Conservation (phyloP, 2,329 filamentous ascomycete species). For the Aphanoascus verrucosus region DNA sequence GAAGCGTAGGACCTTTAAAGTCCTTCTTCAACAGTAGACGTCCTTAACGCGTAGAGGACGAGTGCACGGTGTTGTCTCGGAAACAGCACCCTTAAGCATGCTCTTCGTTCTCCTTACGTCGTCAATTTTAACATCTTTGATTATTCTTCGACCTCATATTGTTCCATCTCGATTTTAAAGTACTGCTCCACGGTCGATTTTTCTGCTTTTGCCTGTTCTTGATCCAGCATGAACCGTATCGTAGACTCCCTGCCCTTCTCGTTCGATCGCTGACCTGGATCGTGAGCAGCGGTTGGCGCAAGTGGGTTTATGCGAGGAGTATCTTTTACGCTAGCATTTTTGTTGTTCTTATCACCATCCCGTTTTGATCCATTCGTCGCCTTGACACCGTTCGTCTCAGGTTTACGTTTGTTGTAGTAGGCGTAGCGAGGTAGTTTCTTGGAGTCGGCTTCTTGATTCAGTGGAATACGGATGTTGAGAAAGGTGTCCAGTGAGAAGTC, state of each 20-base stretch:
- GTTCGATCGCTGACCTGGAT: conserved; percentile 34
- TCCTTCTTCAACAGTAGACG: too few species aligned
- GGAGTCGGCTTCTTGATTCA: conserved; percentile 70
- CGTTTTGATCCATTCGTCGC: conserved; percentile 18
- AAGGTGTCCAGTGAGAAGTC: conserved; percentile 65
- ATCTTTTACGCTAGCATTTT: conserved; percentile 17
- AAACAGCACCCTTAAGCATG: too few species aligned
- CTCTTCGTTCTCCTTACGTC: too few species aligned
- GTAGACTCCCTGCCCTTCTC: conserved; percentile 55
- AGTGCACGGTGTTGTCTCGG: too few species aligned
- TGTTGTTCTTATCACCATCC: conserved; percentile 14
- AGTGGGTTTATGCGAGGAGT: conserved; percentile 30
- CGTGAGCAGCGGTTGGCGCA: conserved; percentile 38
- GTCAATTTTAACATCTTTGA: neutral
- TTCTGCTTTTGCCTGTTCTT: conserved; percentile 62
- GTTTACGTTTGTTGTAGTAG: conserved; percentile 35
- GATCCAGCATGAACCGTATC: conserved; percentile 79
- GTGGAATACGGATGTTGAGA: conserved; percentile 72
- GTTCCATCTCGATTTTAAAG: conserved; percentile 66
- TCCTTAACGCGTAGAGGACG: too few species aligned
- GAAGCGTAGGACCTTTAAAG: too few species aligned
- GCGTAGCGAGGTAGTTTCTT: conserved; percentile 53
- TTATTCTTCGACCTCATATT: conserved; percentile 38
- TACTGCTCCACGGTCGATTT: conserved; percentile 55
- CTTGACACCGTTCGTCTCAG: conserved; percentile 15